Base-by-base conservation (phyloP, 1,284 basidiomycete species). In the Trametes sp. region DNA sequence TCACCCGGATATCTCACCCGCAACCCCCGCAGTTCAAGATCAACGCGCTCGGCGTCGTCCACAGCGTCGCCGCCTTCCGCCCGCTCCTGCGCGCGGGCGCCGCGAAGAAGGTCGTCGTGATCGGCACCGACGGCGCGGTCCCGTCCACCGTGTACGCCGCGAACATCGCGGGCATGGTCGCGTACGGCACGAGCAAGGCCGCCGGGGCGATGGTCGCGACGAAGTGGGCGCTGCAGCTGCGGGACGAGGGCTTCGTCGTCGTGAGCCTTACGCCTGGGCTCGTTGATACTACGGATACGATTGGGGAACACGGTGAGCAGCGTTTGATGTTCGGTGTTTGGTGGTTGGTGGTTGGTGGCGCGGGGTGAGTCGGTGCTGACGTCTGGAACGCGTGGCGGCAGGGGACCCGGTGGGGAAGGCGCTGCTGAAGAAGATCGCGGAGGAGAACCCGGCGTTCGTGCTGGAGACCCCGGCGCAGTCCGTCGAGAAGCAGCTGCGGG, bases 201-300 rank as follows among this genome's bases (percentile, higher is more conserved):
- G 80, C 76, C 0, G 52, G 76, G n/a, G 76, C 79, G 59, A 74
- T 82, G 72, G 75, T 72, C 33, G 70, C 74, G n/a, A 74, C 73
- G 14, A 80, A 82, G 64, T 81, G 76, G 61, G 78, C 81, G 0
- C 62, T 68, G 8, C 60, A 73, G 46, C 72, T 75, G 55, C 71
- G 73, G 55, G 55, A 67, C 5, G 77, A 81, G 44, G 79, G 78
- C 13, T 74, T 82, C 61, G 62, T 74, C 10, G 76, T 80, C 69
- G 64, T 79, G 8, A 67, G 75, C 2, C 55, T 81, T 44, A 72
- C 70, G 59, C 80, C 80, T 1, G 80, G 79, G 16, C 24, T 76
- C 13, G 80, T 81, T 7, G 67, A 77, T 54, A 76, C 75, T 10
- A 52, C 53, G 2, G 57, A 45, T 4, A 59, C 56, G 45, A 53